phyloP scores from a whole-genome alignment of 2,329 filamentous ascomycete species.

The Ceratocystis alfenasii region DNA sequence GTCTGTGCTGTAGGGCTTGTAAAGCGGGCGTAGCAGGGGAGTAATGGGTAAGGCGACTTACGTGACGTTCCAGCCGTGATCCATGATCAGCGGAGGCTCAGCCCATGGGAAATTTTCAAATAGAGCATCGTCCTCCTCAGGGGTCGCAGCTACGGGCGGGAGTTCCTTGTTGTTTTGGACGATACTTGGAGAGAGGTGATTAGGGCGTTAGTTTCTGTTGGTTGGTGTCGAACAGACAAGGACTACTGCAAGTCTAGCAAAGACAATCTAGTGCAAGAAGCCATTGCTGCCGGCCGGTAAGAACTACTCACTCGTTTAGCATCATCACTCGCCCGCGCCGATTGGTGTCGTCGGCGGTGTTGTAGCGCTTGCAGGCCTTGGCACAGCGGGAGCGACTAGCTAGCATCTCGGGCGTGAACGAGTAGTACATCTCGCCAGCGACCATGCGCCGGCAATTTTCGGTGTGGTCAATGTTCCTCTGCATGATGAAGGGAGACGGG shows the following conservation, averaged over 20 bases:
- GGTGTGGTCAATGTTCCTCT: slow-evolving; percentile 9
- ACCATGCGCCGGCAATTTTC: slow-evolving; percentile 38
- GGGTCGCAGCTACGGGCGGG: slow-evolving; percentile 42
- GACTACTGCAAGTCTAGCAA: not conserved
- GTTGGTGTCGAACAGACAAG: not conserved
- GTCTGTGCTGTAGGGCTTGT: not conserved
- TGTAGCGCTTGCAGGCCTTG: slow-evolving; percentile 50
- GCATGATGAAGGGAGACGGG: not conserved
- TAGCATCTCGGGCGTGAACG: slow-evolving; percentile 57
- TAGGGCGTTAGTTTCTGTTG: not conserved
- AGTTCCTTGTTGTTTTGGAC: slow-evolving; percentile 50
- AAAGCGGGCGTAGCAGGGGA: no score
- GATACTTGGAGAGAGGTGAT: slow-evolving; percentile 32
- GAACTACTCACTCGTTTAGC: slow-evolving; percentile 53
- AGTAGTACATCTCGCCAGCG: slow-evolving; percentile 59
- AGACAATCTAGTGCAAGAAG: no score
- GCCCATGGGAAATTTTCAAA: slow-evolving; percentile 57
- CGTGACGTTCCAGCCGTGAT: slow-evolving; percentile 67
- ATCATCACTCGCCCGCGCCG: slow-evolving; percentile 53
- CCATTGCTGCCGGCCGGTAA: no score
- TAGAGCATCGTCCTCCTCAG: slow-evolving; percentile 47
- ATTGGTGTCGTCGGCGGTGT: slow-evolving; percentile 45
- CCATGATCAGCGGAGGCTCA: slow-evolving; percentile 55
- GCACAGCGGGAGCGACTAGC: slow-evolving; percentile 52
- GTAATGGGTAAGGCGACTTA: slow-evolving; percentile 26